Conservation (phyloP, 1,284 basidiomycete genomes). For the Leccinum griseonigrum region DNA sequence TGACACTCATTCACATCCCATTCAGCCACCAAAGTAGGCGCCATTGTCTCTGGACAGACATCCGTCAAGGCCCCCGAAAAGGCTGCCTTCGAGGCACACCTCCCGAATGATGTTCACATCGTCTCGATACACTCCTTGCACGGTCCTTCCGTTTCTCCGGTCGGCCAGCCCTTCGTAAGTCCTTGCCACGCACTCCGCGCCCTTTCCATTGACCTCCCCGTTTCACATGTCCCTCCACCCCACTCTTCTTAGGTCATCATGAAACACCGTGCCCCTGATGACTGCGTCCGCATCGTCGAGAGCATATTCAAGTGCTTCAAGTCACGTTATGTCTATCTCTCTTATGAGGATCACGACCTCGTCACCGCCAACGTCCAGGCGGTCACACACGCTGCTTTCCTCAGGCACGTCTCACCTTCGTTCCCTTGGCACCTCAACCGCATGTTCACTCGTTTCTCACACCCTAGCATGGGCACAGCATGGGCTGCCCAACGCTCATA, state of each 20-base stretch:
- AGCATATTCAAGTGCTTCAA: constrained; percentile 80
- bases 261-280: constrained; percentile 78
- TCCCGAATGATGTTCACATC: constrained; percentile 86
- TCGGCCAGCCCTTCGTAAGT: constrained; percentile 89
- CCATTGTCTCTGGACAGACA: constrained; percentile 94
- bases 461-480: constrained; percentile 90
- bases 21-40: constrained; percentile 86
- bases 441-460: constrained; percentile 4
- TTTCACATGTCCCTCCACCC: neutral
- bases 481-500: constrained; percentile 82
- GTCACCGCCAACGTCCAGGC: constrained; percentile 99
- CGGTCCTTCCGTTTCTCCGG: constrained; percentile 87
- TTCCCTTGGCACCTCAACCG: neutral
- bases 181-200: neutral
- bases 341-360: constrained; percentile 93
- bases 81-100: constrained; percentile 85
- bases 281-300: constrained; percentile 78
- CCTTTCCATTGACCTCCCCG: neutral
- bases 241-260: constrained; percentile 76
- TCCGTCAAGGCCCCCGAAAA: constrained; percentile 96
- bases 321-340: constrained; percentile 88
- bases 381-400: constrained; percentile 96
- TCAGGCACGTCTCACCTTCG: constrained; percentile 57
- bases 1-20: neutral
- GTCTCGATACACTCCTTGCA: constrained; percentile 95